These are phyloP conservation scores for Pneumocystis jirovecii DNA, from an alignment of 1,139 yeast species.

Conservation along the genomic window DNA sequence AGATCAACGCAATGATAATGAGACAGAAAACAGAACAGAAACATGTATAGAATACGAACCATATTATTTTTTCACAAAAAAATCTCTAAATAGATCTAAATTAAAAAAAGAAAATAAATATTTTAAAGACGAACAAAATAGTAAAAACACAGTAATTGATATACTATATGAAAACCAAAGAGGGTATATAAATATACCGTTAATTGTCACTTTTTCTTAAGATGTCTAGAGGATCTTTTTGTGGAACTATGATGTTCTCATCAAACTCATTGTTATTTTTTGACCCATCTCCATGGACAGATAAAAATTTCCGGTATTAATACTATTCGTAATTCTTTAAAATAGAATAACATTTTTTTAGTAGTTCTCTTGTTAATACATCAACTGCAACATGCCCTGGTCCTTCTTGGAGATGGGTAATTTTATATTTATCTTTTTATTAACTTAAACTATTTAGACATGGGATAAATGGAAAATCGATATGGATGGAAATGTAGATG, in stretches of 20 bases:
- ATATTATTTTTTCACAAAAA: neutral
- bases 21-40: neutral
- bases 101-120: neutral
- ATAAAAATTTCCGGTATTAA: conserved; percentile 12
- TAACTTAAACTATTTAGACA: conserved; percentile 9
- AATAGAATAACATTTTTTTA: conserved; percentile 7
- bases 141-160: conserved; percentile 19
- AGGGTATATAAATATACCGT: conserved; percentile 26
- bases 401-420: conserved; percentile 48
- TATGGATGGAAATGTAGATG: conserved; percentile 60
- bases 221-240: conserved; percentile 28
- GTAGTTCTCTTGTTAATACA: conserved; percentile 26
- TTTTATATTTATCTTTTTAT: neutral
- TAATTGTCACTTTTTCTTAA: neutral
- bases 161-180: conserved; percentile 49
- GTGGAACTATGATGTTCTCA: conserved; percentile 52
- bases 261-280: conserved; percentile 39
- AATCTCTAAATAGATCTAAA: neutral
- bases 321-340: neutral
- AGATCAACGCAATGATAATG: neutral
- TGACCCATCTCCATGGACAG: conserved; percentile 19
- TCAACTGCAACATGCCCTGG: conserved; percentile 48
- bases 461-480: conserved; percentile 63
- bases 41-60: neutral
- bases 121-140: neutral